phyloP scores from a whole-genome alignment of 345 rosid species.

The Lenwebbia sp. region DNA sequence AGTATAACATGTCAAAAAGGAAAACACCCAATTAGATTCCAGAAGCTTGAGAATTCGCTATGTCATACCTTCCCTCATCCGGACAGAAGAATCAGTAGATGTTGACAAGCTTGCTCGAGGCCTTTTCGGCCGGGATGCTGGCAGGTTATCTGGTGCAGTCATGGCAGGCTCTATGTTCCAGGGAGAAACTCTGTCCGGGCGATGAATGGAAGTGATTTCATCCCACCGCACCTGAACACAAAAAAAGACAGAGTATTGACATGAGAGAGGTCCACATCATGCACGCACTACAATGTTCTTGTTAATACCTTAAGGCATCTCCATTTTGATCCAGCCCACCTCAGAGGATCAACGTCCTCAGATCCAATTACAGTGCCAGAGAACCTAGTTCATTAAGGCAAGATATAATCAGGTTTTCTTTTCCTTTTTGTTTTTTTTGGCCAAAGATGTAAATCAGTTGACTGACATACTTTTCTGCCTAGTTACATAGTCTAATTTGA shows the following conservation, averaged over 20 bases:
- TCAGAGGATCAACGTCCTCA: slow-evolving; percentile 33
- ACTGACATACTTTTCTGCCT: neutral
- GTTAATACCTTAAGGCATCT: slow-evolving; percentile 44
- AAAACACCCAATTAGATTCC: neutral
- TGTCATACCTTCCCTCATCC: slow-evolving; percentile 26
- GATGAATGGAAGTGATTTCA: slow-evolving; percentile 25
- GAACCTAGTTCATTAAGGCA: slow-evolving; percentile 17
- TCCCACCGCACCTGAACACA: slow-evolving; percentile 43
- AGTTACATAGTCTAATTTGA: neutral
- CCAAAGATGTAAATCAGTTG: neutral
- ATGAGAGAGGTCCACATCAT: neutral
- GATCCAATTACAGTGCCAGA: slow-evolving; percentile 45
- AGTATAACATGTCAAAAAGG: neutral
- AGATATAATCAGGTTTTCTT: neutral
- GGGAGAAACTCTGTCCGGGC: slow-evolving; percentile 47
- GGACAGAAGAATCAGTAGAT: slow-evolving; percentile 26
- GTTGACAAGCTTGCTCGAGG: slow-evolving; percentile 21
- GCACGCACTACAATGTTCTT: neutral
- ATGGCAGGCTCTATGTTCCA: slow-evolving; percentile 42
- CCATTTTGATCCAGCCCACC: slow-evolving; percentile 57
- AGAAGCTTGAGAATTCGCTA: neutral
- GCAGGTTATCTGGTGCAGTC: slow-evolving; percentile 33
- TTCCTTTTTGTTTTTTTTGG: neutral
- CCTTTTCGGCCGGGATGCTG: slow-evolving; percentile 30
- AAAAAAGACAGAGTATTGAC: neutral